Conservation (phyloP, 345 rosid genomes). For the Melaleuca alternifolia region DNA sequence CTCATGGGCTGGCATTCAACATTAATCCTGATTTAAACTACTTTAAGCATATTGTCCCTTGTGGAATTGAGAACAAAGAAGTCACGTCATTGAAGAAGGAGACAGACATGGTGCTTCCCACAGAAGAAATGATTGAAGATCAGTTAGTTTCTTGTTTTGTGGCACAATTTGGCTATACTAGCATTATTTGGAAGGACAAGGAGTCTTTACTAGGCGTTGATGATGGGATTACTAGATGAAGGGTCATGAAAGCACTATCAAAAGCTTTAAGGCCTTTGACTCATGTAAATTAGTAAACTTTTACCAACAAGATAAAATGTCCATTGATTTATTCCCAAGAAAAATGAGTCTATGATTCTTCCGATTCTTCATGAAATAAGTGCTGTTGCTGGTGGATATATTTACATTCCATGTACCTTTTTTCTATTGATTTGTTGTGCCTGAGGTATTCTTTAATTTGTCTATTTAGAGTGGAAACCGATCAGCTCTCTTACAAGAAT, state of each 20-base stretch:
- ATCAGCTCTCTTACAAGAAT: neutral
- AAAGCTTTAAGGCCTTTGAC: neutral
- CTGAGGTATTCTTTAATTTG: neutral
- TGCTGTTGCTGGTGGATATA: neutral
- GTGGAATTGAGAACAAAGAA: slow-evolving; percentile 80
- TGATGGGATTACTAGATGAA: neutral
- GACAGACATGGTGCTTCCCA: slow-evolving; percentile 44
- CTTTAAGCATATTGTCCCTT: slow-evolving; percentile 86
- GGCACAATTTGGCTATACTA: slow-evolving; percentile 38
- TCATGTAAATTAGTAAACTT: neutral
- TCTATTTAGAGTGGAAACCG: neutral
- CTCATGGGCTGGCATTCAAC: slow-evolving; percentile 85
- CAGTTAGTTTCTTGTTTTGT: slow-evolving; percentile 75
- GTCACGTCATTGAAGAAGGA: slow-evolving; percentile 77
- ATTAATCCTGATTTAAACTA: slow-evolving; percentile 70
- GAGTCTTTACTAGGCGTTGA: neutral
- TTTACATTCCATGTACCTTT: neutral
- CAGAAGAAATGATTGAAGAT: slow-evolving; percentile 61
- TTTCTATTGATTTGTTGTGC: neutral
- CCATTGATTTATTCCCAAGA: neutral
- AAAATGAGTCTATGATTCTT: neutral
- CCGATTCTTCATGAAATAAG: neutral
- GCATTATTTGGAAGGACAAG: slow-evolving; percentile 39
- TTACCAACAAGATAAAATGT: neutral
- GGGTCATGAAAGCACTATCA: neutral